Evolutionary conservation across 139 green algal species (phyloP).

Genomic region (Dunaliella primolecta): DNA sequence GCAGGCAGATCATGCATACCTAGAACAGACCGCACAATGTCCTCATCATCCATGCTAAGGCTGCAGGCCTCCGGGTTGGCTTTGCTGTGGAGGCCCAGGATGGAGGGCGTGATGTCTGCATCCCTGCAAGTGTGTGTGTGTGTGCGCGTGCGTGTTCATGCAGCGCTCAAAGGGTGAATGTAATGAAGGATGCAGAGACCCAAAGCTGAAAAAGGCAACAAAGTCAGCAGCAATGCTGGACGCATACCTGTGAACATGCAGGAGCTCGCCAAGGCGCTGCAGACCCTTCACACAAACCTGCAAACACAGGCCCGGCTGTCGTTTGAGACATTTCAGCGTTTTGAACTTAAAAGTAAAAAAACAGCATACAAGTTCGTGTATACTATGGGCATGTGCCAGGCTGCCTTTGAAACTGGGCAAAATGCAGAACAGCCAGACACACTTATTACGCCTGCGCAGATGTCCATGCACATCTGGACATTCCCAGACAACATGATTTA

Average conservation of each 20-base stretch:
- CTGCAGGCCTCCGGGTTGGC: not conserved
- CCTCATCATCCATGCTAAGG: not conserved
- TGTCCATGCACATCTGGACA: too few relatives aligned
- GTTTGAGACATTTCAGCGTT: too few relatives aligned
- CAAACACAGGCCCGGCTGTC: too few relatives aligned
- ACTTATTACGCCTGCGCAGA: too few relatives aligned
- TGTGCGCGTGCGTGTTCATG: too few relatives aligned
- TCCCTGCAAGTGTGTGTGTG: too few relatives aligned
- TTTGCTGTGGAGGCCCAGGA: not conserved
- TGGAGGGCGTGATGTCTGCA: conserved; percentile 1
- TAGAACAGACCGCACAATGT: not conserved
- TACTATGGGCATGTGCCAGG: too few relatives aligned
- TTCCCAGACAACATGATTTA: too few relatives aligned
- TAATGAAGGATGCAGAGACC: not conserved
- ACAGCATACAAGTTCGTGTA: too few relatives aligned
- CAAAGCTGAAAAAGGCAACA: not conserved
- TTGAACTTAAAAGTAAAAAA: too few relatives aligned
- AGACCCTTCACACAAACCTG: not conserved
- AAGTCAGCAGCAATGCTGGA: not conserved
- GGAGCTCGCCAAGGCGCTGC: not conserved
- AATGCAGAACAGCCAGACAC: too few relatives aligned
- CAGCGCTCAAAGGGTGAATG: not conserved
- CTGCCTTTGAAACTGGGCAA: too few relatives aligned
- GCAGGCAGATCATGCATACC: not conserved
- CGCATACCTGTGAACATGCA: not conserved